Percentiles rank a stretch among this genome's conserved stretches.
These are phyloP conservation scores for Arthrobotrys entomopaga DNA, from an alignment of 2,329 filamentous ascomycete species.

Conservation along the genomic window DNA sequence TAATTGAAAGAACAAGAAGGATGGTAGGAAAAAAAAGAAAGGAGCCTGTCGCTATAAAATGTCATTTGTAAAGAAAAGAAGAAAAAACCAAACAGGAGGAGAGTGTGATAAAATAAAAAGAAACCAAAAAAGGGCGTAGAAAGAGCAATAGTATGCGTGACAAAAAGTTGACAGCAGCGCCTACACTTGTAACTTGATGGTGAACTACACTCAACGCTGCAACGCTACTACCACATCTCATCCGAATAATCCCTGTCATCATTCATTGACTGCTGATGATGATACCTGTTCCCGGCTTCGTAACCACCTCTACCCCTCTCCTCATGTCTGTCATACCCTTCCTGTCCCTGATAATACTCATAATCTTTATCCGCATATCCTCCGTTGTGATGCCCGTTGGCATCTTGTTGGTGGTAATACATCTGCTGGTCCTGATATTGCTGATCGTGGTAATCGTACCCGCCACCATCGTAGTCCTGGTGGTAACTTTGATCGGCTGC, in stretches of 20 bases:
- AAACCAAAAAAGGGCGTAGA: constrained; percentile 8
- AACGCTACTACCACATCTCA: constrained; percentile 57
- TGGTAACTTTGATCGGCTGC: constrained; percentile 60
- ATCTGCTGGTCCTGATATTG: constrained; percentile 56
- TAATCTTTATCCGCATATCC: constrained; percentile 45
- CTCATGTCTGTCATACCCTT: constrained; percentile 31
- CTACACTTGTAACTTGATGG: constrained; percentile 3
- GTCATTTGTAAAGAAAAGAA: neutral
- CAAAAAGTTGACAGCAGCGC: neutral
- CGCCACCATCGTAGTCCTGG: constrained; percentile 67
- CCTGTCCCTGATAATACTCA: constrained; percentile 44
- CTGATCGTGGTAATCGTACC: constrained; percentile 62
- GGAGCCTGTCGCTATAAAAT: constrained; percentile 31
- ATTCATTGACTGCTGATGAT: constrained; percentile 50
- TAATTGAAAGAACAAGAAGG: too few species aligned
- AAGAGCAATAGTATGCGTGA: constrained; percentile 20
- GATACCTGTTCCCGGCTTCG: constrained; percentile 47
- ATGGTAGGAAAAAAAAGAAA: neutral
- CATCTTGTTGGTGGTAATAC: constrained; percentile 52
- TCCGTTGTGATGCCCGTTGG: constrained; percentile 33
- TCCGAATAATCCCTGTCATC: constrained; percentile 49
- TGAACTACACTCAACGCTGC: constrained; percentile 6
- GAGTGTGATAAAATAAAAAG: neutral
- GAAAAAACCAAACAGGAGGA: neutral
- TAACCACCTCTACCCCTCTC: constrained; percentile 22